Percentiles rank a stretch among this genome's conserved stretches.
Conservation (phyloP, 1,139 yeast genomes). For the Martiniozyma asiatica region DNA sequence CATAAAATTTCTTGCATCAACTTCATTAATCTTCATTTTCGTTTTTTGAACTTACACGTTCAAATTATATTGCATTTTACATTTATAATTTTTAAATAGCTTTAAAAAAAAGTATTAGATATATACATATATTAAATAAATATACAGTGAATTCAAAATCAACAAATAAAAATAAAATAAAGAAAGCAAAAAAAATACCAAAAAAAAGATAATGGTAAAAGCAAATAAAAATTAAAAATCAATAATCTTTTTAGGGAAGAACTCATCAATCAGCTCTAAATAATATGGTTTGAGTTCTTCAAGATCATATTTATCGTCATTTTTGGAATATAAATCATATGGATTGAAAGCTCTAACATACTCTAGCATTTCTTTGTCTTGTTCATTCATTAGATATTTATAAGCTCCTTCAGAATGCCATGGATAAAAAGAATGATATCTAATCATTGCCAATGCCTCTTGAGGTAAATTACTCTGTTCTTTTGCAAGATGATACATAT, state of each 20-base stretch:
- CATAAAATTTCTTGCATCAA: slow-evolving; percentile 6
- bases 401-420: slow-evolving; percentile 69
- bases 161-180: too few species aligned
- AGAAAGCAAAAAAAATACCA: too few species aligned
- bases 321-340: slow-evolving; percentile 57
- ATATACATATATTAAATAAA: too few species aligned
- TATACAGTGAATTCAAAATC: too few species aligned
- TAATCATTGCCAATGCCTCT: slow-evolving; percentile 61
- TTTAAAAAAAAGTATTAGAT: neutral
- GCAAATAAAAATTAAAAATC: slow-evolving; percentile 48
- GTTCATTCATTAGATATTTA: slow-evolving; percentile 50
- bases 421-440: slow-evolving; percentile 68
- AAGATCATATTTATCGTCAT: slow-evolving; percentile 32
- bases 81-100: slow-evolving; percentile 3
- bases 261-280: slow-evolving; percentile 53
- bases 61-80: too few species aligned
- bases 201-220: too few species aligned
- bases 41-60: too few species aligned
- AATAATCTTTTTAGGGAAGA: slow-evolving; percentile 43
- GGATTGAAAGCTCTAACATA: slow-evolving; percentile 59
- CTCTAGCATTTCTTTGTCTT: slow-evolving; percentile 47
- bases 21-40: neutral
- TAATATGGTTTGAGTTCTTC: slow-evolving; percentile 47
- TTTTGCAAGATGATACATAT: slow-evolving; percentile 64
- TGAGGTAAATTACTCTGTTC: slow-evolving; percentile 50